A percentile compares a stretch with the other conserved stretches of the same genome.
phyloP scores from a whole-genome alignment of 768 basidiomycete species.

The Naganishia onofrii region DNA sequence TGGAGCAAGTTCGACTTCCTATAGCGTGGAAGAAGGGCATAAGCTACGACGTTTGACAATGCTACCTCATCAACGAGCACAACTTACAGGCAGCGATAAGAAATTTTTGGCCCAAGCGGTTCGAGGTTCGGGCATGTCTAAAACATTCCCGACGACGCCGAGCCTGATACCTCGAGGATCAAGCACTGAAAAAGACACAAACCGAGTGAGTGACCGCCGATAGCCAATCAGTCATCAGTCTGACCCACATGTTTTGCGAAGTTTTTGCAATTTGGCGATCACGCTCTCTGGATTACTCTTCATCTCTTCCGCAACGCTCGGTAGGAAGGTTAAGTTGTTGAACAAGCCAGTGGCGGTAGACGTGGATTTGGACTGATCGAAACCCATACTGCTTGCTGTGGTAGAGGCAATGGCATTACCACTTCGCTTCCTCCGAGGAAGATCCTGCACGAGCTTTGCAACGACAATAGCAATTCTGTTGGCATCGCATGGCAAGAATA shows the following conservation, averaged over 20 bases:
- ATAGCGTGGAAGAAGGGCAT: neutral
- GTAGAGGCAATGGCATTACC: constrained; percentile 76
- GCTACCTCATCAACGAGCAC: neutral
- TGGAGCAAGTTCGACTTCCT: neutral
- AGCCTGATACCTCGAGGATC: constrained; percentile 80
- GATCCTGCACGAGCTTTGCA: constrained; percentile 81
- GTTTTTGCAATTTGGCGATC: constrained; percentile 69
- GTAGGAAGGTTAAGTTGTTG: constrained; percentile 73
- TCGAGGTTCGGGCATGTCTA: constrained; percentile 67
- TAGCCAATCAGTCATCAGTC: constrained; percentile 57
- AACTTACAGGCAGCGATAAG: constrained; percentile 61
- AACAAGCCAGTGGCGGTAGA: constrained; percentile 68
- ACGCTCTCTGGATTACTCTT: constrained; percentile 71
- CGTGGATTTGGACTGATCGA: constrained; percentile 65
- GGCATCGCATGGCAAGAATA: neutral
- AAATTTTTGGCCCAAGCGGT: constrained; percentile 75
- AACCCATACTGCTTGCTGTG: constrained; percentile 66
- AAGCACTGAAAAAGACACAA: constrained; percentile 57
- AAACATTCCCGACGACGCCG: constrained; percentile 82
- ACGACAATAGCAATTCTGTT: constrained; percentile 73
- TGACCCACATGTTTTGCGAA: constrained; percentile 56
- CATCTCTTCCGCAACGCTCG: constrained; percentile 67
- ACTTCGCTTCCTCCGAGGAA: constrained; percentile 88
- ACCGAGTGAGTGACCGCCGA: neutral
- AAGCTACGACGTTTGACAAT: neutral